A percentile compares a stretch with the other conserved stretches of the same genome.
These are phyloP conservation scores for Phycomyces blakesleeanus DNA, from an alignment of 192 early-diverging fungal species.

Conservation along the genomic window DNA sequence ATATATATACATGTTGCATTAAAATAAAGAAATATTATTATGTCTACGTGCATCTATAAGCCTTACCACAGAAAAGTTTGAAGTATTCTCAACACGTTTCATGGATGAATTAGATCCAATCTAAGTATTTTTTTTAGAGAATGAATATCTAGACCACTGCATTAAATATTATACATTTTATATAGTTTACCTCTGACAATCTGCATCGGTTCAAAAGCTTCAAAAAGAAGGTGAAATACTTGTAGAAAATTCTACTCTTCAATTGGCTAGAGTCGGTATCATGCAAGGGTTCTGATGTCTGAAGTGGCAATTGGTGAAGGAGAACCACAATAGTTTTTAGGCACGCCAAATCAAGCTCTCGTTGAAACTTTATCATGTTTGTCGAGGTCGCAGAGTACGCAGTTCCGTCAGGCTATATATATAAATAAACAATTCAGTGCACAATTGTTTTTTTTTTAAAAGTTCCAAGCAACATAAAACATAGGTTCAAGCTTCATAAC, in stretches of 20 bases:
- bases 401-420: slow-evolving; percentile 31
- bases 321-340: slow-evolving; percentile 69
- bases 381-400: slow-evolving; percentile 45
- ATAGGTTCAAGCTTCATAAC: neutral
- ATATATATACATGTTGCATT: neutral
- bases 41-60: neutral
- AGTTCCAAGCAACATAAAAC: neutral
- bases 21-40: neutral
- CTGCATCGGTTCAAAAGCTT: slow-evolving; percentile 65
- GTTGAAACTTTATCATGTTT: slow-evolving; percentile 55
- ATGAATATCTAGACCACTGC: slow-evolving; percentile 9
- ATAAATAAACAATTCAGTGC: neutral
- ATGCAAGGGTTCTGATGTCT: slow-evolving; percentile 48
- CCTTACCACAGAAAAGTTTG: no score
- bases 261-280: slow-evolving; percentile 55
- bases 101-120: slow-evolving; percentile 5
- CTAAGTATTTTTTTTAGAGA: slow-evolving; percentile 27
- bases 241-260: slow-evolving; percentile 62
- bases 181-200: slow-evolving; percentile 43
- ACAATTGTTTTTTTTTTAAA: neutral
- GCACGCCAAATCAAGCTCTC: slow-evolving; percentile 72
- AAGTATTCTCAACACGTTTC: neutral
- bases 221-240: slow-evolving; percentile 75
- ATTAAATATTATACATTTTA: neutral
- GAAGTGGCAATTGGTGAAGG: slow-evolving; percentile 65